phyloP scores from a whole-genome alignment of 2,329 filamentous ascomycete genomes.

The Diplodia mutila region DNA sequence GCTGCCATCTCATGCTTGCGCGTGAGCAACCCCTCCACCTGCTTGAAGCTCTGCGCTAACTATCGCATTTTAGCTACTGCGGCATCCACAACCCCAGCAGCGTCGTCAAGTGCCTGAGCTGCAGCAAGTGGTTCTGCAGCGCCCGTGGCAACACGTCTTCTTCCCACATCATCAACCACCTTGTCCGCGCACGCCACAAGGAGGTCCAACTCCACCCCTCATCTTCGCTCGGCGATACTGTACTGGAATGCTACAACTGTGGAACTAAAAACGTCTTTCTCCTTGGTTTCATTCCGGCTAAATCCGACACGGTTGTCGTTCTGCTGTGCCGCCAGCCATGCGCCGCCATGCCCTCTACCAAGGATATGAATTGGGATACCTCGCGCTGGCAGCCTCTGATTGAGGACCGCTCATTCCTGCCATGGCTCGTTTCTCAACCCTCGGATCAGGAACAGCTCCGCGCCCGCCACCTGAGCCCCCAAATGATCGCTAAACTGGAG shows the following conservation, averaged over 20 bases:
- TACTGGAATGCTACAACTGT: slow-evolving; percentile 98
- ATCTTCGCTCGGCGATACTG: slow-evolving; percentile 91
- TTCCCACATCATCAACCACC: slow-evolving; percentile 97
- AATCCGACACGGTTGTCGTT: slow-evolving; percentile 97
- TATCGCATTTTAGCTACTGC: slow-evolving; percentile 69
- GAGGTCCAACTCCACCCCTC: slow-evolving; percentile 96
- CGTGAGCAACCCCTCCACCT: slow-evolving; percentile 56
- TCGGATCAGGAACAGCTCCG: slow-evolving; percentile 95
- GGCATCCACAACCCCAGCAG: slow-evolving; percentile 95
- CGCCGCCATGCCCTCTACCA: slow-evolving; percentile 90
- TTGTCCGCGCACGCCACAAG: slow-evolving; percentile 96
- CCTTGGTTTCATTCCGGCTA: slow-evolving; percentile 96
- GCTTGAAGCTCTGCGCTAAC: slow-evolving; percentile 24
- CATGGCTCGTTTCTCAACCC: slow-evolving; percentile 88
- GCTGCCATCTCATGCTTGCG: slow-evolving; percentile 92
- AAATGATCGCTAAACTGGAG: slow-evolving; percentile 94
- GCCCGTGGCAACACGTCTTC: slow-evolving; percentile 95
- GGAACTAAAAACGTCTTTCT: slow-evolving; percentile 99
- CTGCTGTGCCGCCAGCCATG: slow-evolving; percentile 95
- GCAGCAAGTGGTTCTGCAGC: slow-evolving; percentile 99
- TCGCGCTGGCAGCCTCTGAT: slow-evolving; percentile 97
- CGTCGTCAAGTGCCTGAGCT: slow-evolving; percentile 93
- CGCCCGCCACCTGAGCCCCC: slow-evolving; percentile 87
- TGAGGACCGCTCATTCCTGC: slow-evolving; percentile 90
- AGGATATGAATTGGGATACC: slow-evolving; percentile 99